Evolutionary conservation across 805 yeast genomes (phyloP).

Genomic region (Isabelozyma heimii): DNA sequence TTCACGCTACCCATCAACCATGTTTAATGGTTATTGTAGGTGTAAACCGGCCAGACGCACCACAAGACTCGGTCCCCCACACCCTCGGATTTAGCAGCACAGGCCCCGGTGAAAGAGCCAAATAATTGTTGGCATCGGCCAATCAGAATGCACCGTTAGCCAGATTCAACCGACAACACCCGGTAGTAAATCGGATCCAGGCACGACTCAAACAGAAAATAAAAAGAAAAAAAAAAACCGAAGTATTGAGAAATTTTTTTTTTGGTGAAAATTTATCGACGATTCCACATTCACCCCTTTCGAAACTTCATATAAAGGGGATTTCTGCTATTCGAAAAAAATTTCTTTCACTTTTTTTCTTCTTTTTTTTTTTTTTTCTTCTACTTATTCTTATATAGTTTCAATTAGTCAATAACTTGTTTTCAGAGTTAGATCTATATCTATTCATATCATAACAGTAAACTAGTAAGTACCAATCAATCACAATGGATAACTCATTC

Average conservation of each 20-base stretch:
- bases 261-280: background rate
- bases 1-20: no score
- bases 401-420: background rate
- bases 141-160: background rate
- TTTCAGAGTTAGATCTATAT: background rate
- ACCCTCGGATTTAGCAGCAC: background rate
- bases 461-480: background rate
- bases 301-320: background rate
- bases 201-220: background rate
- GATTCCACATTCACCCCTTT: background rate
- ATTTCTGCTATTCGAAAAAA: background rate
- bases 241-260: background rate
- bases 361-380: slow-evolving; percentile 1
- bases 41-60: background rate
- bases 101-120: background rate
- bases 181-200: background rate
- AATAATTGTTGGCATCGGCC: background rate
- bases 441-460: slow-evolving; percentile 4
- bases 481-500: slow-evolving; percentile 27
- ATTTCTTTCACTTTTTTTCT: background rate
- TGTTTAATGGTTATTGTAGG: no score
- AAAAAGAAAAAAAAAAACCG: background rate
- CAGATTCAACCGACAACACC: background rate
- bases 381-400: slow-evolving; percentile 8
- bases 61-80: background rate